phyloP scores from a whole-genome alignment of 371 early-diverging fungal species.

The Fennellomyces sp. region DNA sequence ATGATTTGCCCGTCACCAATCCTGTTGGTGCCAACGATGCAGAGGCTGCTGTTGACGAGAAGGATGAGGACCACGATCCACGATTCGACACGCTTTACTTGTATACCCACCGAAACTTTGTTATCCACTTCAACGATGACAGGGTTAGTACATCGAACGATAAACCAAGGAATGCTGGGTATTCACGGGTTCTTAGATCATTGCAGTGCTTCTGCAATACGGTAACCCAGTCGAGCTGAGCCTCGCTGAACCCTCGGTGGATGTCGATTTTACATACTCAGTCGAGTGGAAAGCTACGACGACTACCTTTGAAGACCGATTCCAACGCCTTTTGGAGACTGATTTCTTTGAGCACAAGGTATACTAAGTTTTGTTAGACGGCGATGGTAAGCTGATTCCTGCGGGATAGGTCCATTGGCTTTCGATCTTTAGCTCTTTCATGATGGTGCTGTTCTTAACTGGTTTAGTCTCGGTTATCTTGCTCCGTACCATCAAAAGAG shows the following conservation, averaged over 20 bases:
- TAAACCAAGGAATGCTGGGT: neutral
- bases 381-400: neutral
- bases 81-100: constrained; percentile 38
- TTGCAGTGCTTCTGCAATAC: constrained; percentile 47
- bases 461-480: constrained; percentile 78
- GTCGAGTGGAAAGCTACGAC: constrained; percentile 66
- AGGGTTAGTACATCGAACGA: constrained; percentile 34
- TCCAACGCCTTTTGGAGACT: constrained; percentile 70
- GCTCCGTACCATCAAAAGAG: constrained; percentile 74
- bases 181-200: constrained; percentile 44
- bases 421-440: constrained; percentile 82
- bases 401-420: constrained; percentile 79
- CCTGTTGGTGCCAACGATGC: constrained; percentile 30
- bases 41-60: constrained; percentile 24
- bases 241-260: constrained; percentile 11
- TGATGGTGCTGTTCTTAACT: constrained; percentile 82
- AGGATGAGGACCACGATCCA: constrained; percentile 17
- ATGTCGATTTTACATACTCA: constrained; percentile 76
- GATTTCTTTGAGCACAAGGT: constrained; percentile 84
- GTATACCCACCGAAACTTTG: constrained; percentile 67
- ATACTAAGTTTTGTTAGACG: neutral
- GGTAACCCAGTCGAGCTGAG: constrained; percentile 41
- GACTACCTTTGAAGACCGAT: constrained; percentile 65
- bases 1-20: constrained; percentile 66
- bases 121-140: constrained; percentile 65